A percentile compares a stretch with the other conserved stretches of the same genome.
Evolutionary conservation across 2,329 filamentous ascomycete genomes (phyloP).

Genomic region (Diaporthe vexans): DNA sequence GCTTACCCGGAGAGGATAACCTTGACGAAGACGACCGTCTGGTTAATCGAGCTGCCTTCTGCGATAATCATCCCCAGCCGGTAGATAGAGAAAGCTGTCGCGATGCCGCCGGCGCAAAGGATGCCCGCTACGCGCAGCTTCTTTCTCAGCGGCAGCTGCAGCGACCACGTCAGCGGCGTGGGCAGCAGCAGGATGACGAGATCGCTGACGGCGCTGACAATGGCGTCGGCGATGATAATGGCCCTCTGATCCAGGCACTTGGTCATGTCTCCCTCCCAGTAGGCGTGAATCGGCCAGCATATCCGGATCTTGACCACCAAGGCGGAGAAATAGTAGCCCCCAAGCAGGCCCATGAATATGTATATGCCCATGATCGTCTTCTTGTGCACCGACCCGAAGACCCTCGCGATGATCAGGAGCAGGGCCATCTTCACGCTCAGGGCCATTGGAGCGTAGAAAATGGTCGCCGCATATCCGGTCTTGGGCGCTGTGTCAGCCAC

Average conservation of each 20-base stretch:
- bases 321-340: constrained; percentile 53
- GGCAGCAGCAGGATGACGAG: constrained; percentile 34
- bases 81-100: constrained; percentile 51
- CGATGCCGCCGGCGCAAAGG: constrained; percentile 50
- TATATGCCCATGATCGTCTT: constrained; percentile 56
- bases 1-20: constrained; percentile 46
- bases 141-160: constrained; percentile 49
- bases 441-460: constrained; percentile 61
- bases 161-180: constrained; percentile 48
- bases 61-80: constrained; percentile 47
- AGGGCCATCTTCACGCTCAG: constrained; percentile 59
- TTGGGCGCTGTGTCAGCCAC: constrained; percentile 41
- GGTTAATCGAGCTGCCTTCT: constrained; percentile 46
- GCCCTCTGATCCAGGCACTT: constrained; percentile 54
- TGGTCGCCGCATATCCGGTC: constrained; percentile 58
- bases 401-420: constrained; percentile 58
- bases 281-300: constrained; percentile 57
- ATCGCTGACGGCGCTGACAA: constrained; percentile 36
- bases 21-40: constrained; percentile 48
- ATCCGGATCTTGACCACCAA: constrained; percentile 41
- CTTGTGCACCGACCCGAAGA: constrained; percentile 56
- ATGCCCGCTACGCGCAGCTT: constrained; percentile 49
- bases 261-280: constrained; percentile 52
- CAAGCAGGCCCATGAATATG: constrained; percentile 53
- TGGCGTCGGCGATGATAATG: constrained; percentile 51